Conservation (phyloP, 2,329 filamentous ascomycete species). For the Cercospora janseana region DNA sequence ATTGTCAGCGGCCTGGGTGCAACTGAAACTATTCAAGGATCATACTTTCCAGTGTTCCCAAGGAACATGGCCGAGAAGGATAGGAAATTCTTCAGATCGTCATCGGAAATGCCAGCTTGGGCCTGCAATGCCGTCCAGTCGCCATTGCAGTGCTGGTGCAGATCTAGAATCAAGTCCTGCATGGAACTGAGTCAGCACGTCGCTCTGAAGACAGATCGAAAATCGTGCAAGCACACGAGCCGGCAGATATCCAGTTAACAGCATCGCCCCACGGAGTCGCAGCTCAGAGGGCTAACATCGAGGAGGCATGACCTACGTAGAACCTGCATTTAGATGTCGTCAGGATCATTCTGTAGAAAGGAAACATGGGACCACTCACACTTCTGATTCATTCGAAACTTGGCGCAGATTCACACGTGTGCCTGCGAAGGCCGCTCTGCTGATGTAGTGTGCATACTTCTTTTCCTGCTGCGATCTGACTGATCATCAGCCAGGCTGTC, state of each 20-base stretch:
- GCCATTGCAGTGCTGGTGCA: conserved; percentile 48
- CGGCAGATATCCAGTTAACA: neutral
- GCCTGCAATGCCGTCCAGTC: conserved; percentile 49
- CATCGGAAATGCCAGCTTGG: conserved; percentile 43
- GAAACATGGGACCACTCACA: neutral
- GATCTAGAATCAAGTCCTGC: conserved; percentile 55
- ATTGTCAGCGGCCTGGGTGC: neutral
- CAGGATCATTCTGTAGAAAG: neutral
- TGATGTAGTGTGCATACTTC: conserved; percentile 86
- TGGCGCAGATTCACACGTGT: conserved; percentile 55
- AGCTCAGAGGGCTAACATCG: neutral
- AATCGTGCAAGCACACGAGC: no score
- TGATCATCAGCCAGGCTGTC: neutral
- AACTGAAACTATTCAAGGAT: neutral
- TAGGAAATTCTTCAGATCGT: conserved; percentile 43
- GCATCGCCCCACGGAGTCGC: neutral
- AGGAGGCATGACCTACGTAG: neutral
- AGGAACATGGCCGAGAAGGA: conserved; percentile 50
- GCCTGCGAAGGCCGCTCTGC: conserved; percentile 55
- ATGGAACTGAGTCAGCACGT: conserved; percentile 34
- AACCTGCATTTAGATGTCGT: neutral
- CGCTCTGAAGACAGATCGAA: no score
- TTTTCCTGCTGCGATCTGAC: conserved; percentile 56
- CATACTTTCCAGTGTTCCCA: conserved; percentile 55
- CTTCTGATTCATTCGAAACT: conserved; percentile 52